Percentiles rank a stretch among this genome's conserved stretches.
phyloP scores from a whole-genome alignment of 129 eudicot species.

The Daucus carota region DH1_v3.0 NC_030384.2:44922001-44922500 shows the following conservation, averaged over 20 bases:
- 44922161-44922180: slow-evolving; percentile 8
- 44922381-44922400: neutral
- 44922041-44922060: neutral
- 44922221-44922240: slow-evolving; percentile 62
- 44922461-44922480: neutral
- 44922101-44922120: neutral
- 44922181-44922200: slow-evolving; percentile 36
- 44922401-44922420: neutral
- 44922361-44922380: slow-evolving; percentile 14
- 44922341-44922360: slow-evolving; percentile 49
- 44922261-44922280: slow-evolving; percentile 43
- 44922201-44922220: slow-evolving; percentile 51
- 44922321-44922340: slow-evolving; percentile 50
- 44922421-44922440: neutral
- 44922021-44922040: neutral
- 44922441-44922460: neutral
- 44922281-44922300: slow-evolving; percentile 57
- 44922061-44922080: neutral
- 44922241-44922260: slow-evolving; percentile 52
- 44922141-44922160: neutral
- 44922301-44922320: slow-evolving; percentile 61
- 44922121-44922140: neutral
- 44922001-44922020: neutral
- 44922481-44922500: neutral
- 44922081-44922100: neutral